Base-by-base conservation (phyloP, 129 eudicot species). In the Flaveria linearis region DNA sequence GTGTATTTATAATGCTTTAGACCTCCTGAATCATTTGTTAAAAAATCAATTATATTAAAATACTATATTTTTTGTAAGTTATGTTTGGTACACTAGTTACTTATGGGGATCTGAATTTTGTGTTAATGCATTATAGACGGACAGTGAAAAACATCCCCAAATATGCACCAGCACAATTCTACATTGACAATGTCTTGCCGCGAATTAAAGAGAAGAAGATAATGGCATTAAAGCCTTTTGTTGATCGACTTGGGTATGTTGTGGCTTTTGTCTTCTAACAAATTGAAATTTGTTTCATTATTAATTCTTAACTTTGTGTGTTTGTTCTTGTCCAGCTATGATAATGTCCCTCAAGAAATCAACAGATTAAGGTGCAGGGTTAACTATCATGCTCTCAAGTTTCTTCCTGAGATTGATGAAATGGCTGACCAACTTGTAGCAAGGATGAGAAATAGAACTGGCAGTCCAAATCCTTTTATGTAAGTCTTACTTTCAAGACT, bases 181-280 rank as follows among this genome's bases (percentile, higher is more conserved):
- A 94, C 88, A 88, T 94, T 43, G 98, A 94, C 84, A 94, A 94
- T 81, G 98, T 94, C 65, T 83, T 94, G 80, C 98, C 98, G 69
- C 88, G 97, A 58, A 74, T 94, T 68, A 94, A 91, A 85, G 98
- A 94, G 86, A 94, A 94, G 90, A 94, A 88, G 88, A 89, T 91
- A 84, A 94, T 94, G 98, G 85, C 98, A 55, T 76, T 94, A 58
- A 91, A 91, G 76, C 97, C 98, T 81, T 94, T 94, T 85, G 98
- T 94, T 78, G 98, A 94, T 86, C 91, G 98, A 62, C 96, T 94
- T 76, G 98, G 97, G 98, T 94, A 82, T 81, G 96, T 81, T 69
- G 13, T 56, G 71, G 51, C 5, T 12, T 9, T 22, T 47, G 0
- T 6, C 13, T 55, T 57, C 5, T n/a, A 15, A 43, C 42, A 22